Evolutionary conservation across 1,284 basidiomycete genomes (phyloP), one percentile per base, ranked within the genome.

Genomic region (Mycena citricolor): DNA sequence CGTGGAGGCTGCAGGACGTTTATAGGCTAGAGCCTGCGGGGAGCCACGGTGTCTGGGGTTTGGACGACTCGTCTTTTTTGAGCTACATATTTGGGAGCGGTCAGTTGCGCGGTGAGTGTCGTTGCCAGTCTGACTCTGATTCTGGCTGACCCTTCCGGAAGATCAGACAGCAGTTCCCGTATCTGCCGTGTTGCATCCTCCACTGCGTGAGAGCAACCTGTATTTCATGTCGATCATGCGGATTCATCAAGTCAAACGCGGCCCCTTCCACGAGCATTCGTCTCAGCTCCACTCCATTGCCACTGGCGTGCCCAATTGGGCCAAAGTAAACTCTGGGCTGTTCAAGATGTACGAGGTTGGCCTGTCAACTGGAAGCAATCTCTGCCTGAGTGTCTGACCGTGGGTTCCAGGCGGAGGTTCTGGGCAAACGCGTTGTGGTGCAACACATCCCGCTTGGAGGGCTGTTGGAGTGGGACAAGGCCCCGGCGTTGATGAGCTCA

Each of bases 21-120:
- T 99, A 98, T 62, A 81, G 76, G 33, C 80, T 99, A 6, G 95
- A 99, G 65, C 95, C 97, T 4, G 95, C 95, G 0, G 95, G 95
- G 3, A 94, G 90, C 52, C 97, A 99, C 60, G 95, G 95, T 7
- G 95, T 98, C 0, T 99, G 95, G 95, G 95, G 95, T 0, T 69
- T 99, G 25, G 94, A 99, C 62, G 97, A 99, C 62, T 97, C 88
- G 51, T 82, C 79, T 41, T 97, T 97, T 66, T 71, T 97, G 19
- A 85, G 87, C 19, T 98, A 98, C 62, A 77, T 97, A 8, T 90
- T 97, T 60, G 95, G 95, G 4, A 91, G 93, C 49, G 90, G 83
- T 2, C 92, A 98, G 66, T 73, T 98, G 6, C 74, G 88, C 77
- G 86, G 86, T 81, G 45, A 5, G 61, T 54, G 41, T 47, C 42